Base-by-base conservation (phyloP, 139 green algal species). In the Tetradesmus obliquus region DNA sequence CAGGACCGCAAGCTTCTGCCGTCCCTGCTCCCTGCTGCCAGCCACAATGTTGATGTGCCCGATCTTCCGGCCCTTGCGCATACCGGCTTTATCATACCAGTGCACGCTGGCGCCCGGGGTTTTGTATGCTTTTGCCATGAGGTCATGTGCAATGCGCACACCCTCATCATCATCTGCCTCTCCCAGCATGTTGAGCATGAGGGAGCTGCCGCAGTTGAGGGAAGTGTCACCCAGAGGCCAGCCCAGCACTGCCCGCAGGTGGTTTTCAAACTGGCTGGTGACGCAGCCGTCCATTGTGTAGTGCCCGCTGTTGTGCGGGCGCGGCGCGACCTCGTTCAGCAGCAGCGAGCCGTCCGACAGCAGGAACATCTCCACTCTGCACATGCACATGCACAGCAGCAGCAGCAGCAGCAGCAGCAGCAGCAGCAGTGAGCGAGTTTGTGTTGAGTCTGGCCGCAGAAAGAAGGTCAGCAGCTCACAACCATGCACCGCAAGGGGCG, bases 271-370 rank as follows among this genome's bases (percentile, higher is more conserved):
- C 95, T 99, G 95, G 66, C 89, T 96, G 74, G 95, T 98, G 66
- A 93, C 86, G 92, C 98, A 99, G 51, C 94, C 98, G 93, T 99
- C 97, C 93, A 98, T 98, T 55, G 98, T 99, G 95, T 99, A 99
- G 95, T 99, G 98, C 20, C 98, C 98, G 88, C 93, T 97, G 96
- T 99, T 99, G 96, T 99, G 98, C 13, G 98, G 98, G 32, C 98
- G 95, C 0, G 98, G 98, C 0, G 98, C 98, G 55, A 99, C 96
- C 95, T 99, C 98, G 90, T 99, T 99, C 15, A 99, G 92, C 85
- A 99, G 88, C 13, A 99, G 80, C 1, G 51, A 62, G 55, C 97
- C 97, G 91, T 99, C 96, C 13, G 92, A 60, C 55, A 99, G 92
- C 81, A 99, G 90, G 91, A 99, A 99, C 91, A 99, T 96, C 95